phyloP scores from a whole-genome alignment of 1,284 basidiomycete species.

The Boletus mariae region DNA sequence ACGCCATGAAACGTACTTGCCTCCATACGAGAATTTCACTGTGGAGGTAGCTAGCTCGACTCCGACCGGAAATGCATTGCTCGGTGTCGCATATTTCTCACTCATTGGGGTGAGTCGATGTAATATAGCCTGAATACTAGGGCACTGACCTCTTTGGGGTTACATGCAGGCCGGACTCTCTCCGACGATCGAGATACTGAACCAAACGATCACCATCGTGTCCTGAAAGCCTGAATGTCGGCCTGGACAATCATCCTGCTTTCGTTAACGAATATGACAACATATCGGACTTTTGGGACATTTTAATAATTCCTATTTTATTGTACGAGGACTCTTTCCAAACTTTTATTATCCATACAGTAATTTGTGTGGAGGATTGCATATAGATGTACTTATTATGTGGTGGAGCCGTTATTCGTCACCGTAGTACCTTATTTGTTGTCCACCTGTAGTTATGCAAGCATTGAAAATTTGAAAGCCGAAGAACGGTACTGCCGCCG shows the following conservation, averaged over 20 bases:
- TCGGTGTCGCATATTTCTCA: background rate
- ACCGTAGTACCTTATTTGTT: no score
- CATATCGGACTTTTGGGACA: background rate
- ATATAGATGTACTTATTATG: background rate
- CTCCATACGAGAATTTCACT: background rate
- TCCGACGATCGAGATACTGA: constrained; percentile 22
- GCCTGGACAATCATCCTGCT: background rate
- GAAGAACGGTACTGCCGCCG: no score
- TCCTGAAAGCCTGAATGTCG: constrained; percentile 4
- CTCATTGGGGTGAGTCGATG: background rate
- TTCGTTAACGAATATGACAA: background rate
- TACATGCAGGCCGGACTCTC: constrained; percentile 14
- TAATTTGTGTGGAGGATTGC: background rate
- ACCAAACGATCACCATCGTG: constrained; percentile 25
- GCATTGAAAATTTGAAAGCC: no score
- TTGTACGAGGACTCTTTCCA: background rate
- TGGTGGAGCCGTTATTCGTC: background rate
- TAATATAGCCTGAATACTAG: no score
- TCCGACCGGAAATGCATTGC: background rate
- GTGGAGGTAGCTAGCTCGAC: background rate
- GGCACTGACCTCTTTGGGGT: background rate
- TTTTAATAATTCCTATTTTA: background rate
- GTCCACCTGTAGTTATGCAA: no score
- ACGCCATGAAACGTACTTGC: background rate
- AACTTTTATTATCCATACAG: background rate